Percentiles rank a stretch among this genome's conserved stretches.
phyloP scores from a whole-genome alignment of 192 early-diverging fungal genomes.

The Phycomyces blakesleeanus region DNA sequence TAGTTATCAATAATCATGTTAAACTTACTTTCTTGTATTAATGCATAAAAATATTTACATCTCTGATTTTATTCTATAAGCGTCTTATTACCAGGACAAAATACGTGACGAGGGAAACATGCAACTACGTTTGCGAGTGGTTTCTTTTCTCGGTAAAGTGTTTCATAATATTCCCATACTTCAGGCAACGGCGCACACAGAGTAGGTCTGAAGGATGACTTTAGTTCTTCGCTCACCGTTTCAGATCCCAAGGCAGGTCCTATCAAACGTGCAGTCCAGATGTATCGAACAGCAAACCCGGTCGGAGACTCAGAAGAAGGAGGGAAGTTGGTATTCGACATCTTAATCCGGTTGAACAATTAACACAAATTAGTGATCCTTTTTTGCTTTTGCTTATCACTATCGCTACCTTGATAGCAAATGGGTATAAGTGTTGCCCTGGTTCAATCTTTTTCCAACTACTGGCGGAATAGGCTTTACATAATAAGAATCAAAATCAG shows the following conservation, averaged over 20 bases:
- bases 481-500: not conserved
- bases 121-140: slow-evolving; percentile 27
- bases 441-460: slow-evolving; percentile 31
- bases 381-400: too few relatives aligned
- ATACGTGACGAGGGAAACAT: slow-evolving; percentile 25
- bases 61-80: too few relatives aligned
- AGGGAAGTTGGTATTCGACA: slow-evolving; percentile 41
- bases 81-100: slow-evolving; percentile 39
- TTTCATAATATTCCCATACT: slow-evolving; percentile 28
- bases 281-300: slow-evolving; percentile 29
- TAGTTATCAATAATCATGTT: too few relatives aligned
- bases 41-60: too few relatives aligned
- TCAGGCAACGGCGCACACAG: slow-evolving; percentile 31
- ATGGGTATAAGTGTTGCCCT: slow-evolving; percentile 33
- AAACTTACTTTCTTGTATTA: too few relatives aligned
- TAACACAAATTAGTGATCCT: too few relatives aligned
- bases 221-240: slow-evolving; percentile 22
- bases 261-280: slow-evolving; percentile 32
- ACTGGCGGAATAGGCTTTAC: slow-evolving; percentile 18
- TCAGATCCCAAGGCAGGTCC: slow-evolving; percentile 25
- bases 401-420: slow-evolving; percentile 48
- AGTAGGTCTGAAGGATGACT: slow-evolving; percentile 33
- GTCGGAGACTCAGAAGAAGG: slow-evolving; percentile 34
- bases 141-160: slow-evolving; percentile 28
- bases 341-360: too few relatives aligned